phyloP scores from a whole-genome alignment of 202 grass and related monocot genomes.

The Elaeis oleifera region DNA sequence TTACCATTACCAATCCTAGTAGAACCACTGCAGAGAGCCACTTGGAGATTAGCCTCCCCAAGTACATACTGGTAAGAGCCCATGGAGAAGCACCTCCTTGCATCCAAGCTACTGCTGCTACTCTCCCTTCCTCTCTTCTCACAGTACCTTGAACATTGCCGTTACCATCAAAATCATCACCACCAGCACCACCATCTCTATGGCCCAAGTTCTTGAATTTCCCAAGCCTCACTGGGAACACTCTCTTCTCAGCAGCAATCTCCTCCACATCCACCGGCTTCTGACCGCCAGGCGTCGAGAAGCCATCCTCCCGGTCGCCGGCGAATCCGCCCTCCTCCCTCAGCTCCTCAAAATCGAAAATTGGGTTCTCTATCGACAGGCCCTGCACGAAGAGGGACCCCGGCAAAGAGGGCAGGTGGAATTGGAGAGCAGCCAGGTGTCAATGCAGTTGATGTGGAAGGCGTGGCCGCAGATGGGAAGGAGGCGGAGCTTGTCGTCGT shows the following conservation, averaged over 20 bases:
- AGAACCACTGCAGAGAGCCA: slow-evolving; percentile 43
- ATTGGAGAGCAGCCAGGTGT: slow-evolving; percentile 97
- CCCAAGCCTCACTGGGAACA: slow-evolving; percentile 79
- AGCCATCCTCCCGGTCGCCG: slow-evolving; percentile 34
- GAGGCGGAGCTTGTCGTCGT: slow-evolving; percentile 69
- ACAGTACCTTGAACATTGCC: slow-evolving; percentile 26
- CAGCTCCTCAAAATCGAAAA: slow-evolving; percentile 64
- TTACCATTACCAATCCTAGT: slow-evolving; percentile 29
- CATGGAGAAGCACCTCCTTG: slow-evolving; percentile 95
- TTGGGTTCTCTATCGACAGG: slow-evolving; percentile 41
- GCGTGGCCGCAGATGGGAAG: slow-evolving; percentile 81
- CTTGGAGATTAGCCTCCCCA: slow-evolving; percentile 57
- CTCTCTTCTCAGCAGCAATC: slow-evolving; percentile 44
- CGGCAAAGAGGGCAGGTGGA: slow-evolving; percentile 95
- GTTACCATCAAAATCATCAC: slow-evolving; percentile 22
- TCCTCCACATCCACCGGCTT: slow-evolving; percentile 39
- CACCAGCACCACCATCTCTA: slow-evolving; percentile 27
- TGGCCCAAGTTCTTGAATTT: slow-evolving; percentile 78
- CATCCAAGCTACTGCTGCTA: slow-evolving; percentile 89
- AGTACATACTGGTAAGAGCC: slow-evolving; percentile 92
- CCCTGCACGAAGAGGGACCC: slow-evolving; percentile 62
- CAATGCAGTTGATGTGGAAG: slow-evolving; percentile 87
- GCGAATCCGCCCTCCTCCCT: slow-evolving; percentile 50
- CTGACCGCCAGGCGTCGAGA: slow-evolving; percentile 32
- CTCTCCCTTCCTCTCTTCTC: slow-evolving; percentile 87